Evolutionary conservation across 2,329 filamentous ascomycete species (phyloP).

Genomic region (Trichoderma guizhouense): DNA sequence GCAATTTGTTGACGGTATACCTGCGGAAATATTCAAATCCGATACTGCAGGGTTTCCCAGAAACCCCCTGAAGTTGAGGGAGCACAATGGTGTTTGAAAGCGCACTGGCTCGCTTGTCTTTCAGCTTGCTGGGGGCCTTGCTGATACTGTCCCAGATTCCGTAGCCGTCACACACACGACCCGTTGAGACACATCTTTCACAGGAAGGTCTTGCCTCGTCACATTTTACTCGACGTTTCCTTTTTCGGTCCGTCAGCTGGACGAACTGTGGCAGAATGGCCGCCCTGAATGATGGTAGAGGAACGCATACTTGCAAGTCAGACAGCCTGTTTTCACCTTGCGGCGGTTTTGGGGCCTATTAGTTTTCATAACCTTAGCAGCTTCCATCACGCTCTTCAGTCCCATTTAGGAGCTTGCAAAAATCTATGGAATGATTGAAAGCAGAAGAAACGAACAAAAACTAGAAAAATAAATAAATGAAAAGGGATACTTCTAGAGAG

Average conservation of each 20-base stretch:
- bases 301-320: slow-evolving; percentile 31
- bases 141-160: slow-evolving; percentile 28
- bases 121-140: background rate
- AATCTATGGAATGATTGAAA: background rate
- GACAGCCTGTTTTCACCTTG: slow-evolving; percentile 29
- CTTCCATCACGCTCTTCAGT: background rate
- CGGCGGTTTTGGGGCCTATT: background rate
- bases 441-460: background rate
- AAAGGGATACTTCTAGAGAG: background rate
- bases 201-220: slow-evolving; percentile 35
- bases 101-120: background rate
- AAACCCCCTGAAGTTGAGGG: background rate
- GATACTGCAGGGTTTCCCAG: slow-evolving; percentile 14
- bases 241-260: background rate
- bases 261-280: background rate
- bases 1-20: slow-evolving; percentile 28
- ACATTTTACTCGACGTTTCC: slow-evolving; percentile 29
- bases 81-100: background rate
- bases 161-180: slow-evolving; percentile 36
- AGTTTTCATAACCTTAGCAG: background rate
- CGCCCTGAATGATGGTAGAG: background rate
- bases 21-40: slow-evolving; percentile 24
- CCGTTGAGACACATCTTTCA: slow-evolving; percentile 17
- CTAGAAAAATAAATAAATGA: background rate
- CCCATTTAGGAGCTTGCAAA: background rate